Percentiles rank a stretch among this genome's conserved stretches.
These are phyloP conservation scores for Yamadazyma mexicana DNA, from an alignment of 1,139 yeast species.

Conservation along the genomic window DNA sequence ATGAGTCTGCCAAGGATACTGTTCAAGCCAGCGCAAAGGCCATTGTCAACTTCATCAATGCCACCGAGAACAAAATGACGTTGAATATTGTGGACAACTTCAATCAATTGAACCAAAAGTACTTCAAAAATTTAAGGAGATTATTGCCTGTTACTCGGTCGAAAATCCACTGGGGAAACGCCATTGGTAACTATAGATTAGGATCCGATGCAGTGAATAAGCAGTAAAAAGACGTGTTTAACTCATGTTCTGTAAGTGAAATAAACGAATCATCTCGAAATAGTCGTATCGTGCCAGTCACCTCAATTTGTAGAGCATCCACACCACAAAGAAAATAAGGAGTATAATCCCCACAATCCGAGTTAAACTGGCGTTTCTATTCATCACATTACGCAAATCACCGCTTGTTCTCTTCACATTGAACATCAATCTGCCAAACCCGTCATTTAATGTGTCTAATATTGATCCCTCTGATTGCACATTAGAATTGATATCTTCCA, in stretches of 20 bases:
- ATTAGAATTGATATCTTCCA: constrained; percentile 45
- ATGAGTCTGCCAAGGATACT: constrained; percentile 34
- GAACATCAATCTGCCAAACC: constrained; percentile 59
- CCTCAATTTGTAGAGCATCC: constrained; percentile 59
- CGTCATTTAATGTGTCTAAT: constrained; percentile 56
- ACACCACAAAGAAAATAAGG: constrained; percentile 60
- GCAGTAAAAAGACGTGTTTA: too few species aligned
- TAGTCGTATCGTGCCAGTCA: too few species aligned
- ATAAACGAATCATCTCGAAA: too few species aligned
- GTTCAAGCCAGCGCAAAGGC: constrained; percentile 22
- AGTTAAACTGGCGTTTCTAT: constrained; percentile 43
- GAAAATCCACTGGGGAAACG: constrained; percentile 92
- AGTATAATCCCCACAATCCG: constrained; percentile 50
- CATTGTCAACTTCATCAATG: constrained; percentile 53
- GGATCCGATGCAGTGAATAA: constrained; percentile 67
- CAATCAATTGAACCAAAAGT: constrained; percentile 70
- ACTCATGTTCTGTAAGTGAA: too few species aligned
- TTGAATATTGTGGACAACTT: constrained; percentile 62
- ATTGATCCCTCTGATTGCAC: constrained; percentile 46
- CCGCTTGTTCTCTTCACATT: constrained; percentile 67
- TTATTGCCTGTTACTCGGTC: constrained; percentile 90
- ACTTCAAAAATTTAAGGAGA: constrained; percentile 84
- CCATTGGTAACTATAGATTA: constrained; percentile 84
- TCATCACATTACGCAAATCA: constrained; percentile 56
- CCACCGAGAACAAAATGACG: constrained; percentile 64